Evolutionary conservation across 768 basidiomycete species (phyloP).

Genomic region (Chiua virens): DNA sequence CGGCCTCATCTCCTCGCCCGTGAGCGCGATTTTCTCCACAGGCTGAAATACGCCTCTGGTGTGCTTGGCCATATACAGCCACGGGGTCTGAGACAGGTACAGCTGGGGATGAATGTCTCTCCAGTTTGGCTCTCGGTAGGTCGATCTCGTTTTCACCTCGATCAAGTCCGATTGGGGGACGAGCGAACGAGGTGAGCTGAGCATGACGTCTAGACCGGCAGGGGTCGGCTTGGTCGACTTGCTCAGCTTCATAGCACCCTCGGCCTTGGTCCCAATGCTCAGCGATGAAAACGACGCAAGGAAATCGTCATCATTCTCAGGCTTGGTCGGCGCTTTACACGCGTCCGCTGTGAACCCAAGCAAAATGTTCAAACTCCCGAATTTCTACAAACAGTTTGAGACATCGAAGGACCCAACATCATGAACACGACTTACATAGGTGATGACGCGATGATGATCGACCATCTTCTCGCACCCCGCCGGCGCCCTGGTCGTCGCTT

Average conservation of each 20-base stretch:
- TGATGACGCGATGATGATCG: conserved; percentile 63
- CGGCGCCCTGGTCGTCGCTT: conserved; percentile 47
- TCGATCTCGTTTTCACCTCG: conserved; percentile 35
- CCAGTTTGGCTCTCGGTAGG: conserved; percentile 47
- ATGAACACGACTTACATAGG: conserved; percentile 48
- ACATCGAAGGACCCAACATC: neutral
- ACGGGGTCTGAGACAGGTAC: conserved; percentile 65
- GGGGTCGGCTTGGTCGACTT: neutral
- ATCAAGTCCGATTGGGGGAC: conserved; percentile 37
- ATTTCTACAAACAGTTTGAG: conserved; percentile 39
- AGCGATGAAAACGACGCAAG: conserved; percentile 27
- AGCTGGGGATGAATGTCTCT: conserved; percentile 62
- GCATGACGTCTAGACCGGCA: conserved; percentile 18
- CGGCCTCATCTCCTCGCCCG: conserved; percentile 25
- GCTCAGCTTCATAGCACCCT: neutral
- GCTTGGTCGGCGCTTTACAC: conserved; percentile 14
- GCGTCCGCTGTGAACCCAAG: conserved; percentile 61
- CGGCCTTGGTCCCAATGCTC: conserved; percentile 10
- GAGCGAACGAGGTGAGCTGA: conserved; percentile 26
- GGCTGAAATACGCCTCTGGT: conserved; percentile 49
- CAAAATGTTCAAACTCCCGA: conserved; percentile 57
- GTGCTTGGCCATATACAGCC: conserved; percentile 62
- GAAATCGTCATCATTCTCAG: conserved; percentile 27
- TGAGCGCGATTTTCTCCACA: conserved; percentile 47
- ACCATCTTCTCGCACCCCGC: conserved; percentile 49